These are phyloP conservation scores for Paramarasmius palmivorus DNA, from an alignment of 1,284 basidiomycete genomes.

Conservation along the genomic window DNA sequence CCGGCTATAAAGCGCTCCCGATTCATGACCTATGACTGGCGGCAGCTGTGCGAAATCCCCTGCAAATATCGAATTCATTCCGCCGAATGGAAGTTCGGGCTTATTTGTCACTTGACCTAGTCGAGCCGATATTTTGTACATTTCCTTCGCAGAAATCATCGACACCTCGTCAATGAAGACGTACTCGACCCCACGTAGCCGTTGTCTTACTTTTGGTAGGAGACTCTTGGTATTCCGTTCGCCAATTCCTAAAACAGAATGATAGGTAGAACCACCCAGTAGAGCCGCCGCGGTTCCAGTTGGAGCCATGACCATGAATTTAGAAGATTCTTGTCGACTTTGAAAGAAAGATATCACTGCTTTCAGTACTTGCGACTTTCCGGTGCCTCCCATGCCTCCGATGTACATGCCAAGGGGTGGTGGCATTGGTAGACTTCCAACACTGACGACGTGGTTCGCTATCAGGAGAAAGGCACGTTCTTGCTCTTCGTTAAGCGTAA, in stretches of 20 bases:
- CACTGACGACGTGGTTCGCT: constrained; percentile 22
- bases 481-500: constrained; percentile 19
- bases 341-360: constrained; percentile 19
- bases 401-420: constrained; percentile 27
- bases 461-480: constrained; percentile 27
- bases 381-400: constrained; percentile 31
- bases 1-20: neutral
- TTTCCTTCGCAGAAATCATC: neutral
- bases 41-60: neutral
- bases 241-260: neutral
- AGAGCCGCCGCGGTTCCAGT: constrained; percentile 1
- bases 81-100: neutral
- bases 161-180: constrained; percentile 5
- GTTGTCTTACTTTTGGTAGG: neutral
- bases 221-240: neutral
- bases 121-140: constrained; percentile 6
- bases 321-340: neutral
- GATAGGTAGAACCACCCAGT: neutral
- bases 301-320: neutral
- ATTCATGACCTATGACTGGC: neutral
- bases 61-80: constrained; percentile 1
- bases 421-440: constrained; percentile 20
- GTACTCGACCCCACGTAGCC: constrained; percentile 8
- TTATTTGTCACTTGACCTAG: neutral
- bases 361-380: constrained; percentile 35